Conservation (phyloP, 768 basidiomycete species). For the Lactarius pseudohatsudake region DNA sequence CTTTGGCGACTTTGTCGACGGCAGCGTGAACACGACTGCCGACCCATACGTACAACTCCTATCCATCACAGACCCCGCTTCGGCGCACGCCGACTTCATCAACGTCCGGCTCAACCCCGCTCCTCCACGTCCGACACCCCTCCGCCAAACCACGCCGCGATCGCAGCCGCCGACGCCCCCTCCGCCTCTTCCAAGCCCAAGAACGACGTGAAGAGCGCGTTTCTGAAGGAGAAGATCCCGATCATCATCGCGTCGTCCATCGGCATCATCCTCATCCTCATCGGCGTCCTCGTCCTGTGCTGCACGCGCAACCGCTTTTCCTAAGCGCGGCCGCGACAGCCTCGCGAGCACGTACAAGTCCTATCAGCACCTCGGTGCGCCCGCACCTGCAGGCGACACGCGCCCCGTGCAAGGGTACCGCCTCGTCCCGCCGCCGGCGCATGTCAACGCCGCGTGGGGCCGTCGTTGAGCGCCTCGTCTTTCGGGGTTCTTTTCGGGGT, state of each 20-base stretch:
- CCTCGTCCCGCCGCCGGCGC: not conserved
- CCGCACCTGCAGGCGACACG: not conserved
- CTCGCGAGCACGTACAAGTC: constrained; percentile 10
- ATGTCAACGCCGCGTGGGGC: not conserved
- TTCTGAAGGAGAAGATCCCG: constrained; percentile 6
- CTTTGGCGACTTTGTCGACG: constrained; percentile 38
- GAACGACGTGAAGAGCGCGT: not conserved
- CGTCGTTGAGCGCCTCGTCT: constrained; percentile 1
- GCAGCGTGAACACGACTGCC: constrained; percentile 37
- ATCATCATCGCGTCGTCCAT: constrained; percentile 7
- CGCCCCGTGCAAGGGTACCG: constrained; percentile 5
- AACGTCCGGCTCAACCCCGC: constrained; percentile 50
- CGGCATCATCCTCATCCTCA: not conserved
- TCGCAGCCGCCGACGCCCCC: not conserved
- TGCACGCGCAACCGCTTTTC: not conserved
- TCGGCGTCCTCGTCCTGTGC: constrained; percentile 6
- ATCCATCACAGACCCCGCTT: constrained; percentile 51
- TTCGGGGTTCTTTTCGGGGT: not conserved
- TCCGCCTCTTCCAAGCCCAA: not conserved
- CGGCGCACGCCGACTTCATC: constrained; percentile 66
- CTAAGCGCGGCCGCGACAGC: not conserved
- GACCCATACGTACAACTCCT: constrained; percentile 71
- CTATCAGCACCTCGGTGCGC: constrained; percentile 6
- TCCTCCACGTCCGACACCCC: constrained; percentile 30
- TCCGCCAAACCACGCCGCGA: not conserved